Base-by-base conservation (phyloP, 179 eudicot species). In the Gypsophila paniculata region DNA sequence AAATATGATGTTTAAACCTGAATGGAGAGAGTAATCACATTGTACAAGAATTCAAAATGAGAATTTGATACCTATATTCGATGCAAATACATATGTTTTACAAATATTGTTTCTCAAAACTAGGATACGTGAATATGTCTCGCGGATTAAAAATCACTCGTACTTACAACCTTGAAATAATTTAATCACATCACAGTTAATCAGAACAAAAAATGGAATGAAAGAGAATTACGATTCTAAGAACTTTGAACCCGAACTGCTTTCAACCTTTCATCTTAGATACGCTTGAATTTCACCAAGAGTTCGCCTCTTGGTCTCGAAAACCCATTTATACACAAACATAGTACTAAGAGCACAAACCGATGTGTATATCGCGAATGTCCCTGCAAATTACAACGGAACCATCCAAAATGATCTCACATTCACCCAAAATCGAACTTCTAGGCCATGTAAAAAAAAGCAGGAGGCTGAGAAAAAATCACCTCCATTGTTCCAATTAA, bases 401-500 rank as follows among this genome's bases (percentile, higher is more conserved):
- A 14, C 54, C 12, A 21, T 2, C 8, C 65, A 14, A 36, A 51
- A 29, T 52, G 25, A 8, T 21, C 8, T 29, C 52, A 46, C 52
- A 46, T 46, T 46, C 17, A 13, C 44, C 10, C 44, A 6, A 39
- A 39, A 39, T 8, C 2, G 0, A 39, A 39, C 44, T 13, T n/a
- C 9, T 25, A 12, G n/a, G 17, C 62, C n/a, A 59, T 9, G 0
- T 3, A 9, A 2, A 23, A 61, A 17, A 10, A 32, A 38, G 34
- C 1, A 4, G 34, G 2, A 29, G 39, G 58, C 44, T 26, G 19
- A 60, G 22, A 46, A 69, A 42, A 55, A 25, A 61, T 42, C 61
- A 82, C 85, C 84, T 77, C 84, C 84, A 49, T 78, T 66, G 60
- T 75, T 83, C 82, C 86, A 83, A 49, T 44, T 77, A 21, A 80